Conservation (phyloP, 208 protist genomes). For the Phytomonas sp. region DNA sequence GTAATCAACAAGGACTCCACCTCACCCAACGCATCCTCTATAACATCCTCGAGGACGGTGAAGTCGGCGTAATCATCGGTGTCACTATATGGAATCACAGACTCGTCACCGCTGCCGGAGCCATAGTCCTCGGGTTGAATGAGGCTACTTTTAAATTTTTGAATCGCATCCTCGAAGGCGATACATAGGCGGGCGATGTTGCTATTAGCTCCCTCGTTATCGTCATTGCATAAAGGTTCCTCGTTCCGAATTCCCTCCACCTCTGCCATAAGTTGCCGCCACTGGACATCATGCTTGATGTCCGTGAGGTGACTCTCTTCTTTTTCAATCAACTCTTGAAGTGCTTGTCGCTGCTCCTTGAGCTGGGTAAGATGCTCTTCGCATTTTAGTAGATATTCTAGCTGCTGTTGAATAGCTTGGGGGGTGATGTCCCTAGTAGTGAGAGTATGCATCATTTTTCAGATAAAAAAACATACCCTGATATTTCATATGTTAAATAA, state of each 20-base stretch:
- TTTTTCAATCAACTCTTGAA: constrained; percentile 56
- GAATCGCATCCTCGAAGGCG: constrained; percentile 14
- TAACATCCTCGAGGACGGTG: constrained; percentile 30
- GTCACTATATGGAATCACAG: constrained; percentile 42
- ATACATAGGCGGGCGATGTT: neutral
- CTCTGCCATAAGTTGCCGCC: constrained; percentile 78
- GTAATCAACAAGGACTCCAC: constrained; percentile 19
- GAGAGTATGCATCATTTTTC: constrained; percentile 20
- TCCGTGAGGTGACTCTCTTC: constrained; percentile 35
- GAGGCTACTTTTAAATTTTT: constrained; percentile 38
- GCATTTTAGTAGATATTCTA: constrained; percentile 26
- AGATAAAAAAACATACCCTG: neutral
- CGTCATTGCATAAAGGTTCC: neutral
- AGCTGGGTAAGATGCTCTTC: constrained; percentile 69
- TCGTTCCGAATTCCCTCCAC: constrained; percentile 17
- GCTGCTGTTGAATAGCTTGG: constrained; percentile 30
- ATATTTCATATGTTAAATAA: neutral
- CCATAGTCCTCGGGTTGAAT: constrained; percentile 27
- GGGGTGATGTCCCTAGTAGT: constrained; percentile 32
- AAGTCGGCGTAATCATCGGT: constrained; percentile 81
- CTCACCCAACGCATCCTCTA: constrained; percentile 36
- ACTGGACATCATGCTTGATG: constrained; percentile 61
- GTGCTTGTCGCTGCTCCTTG: constrained; percentile 62
- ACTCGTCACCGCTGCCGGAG: constrained; percentile 6
- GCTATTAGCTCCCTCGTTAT: neutral